Percentiles rank a stretch among this genome's conserved stretches.
Conservation (phyloP, 768 basidiomycete genomes). For the Serendipita vermifera region DNA sequence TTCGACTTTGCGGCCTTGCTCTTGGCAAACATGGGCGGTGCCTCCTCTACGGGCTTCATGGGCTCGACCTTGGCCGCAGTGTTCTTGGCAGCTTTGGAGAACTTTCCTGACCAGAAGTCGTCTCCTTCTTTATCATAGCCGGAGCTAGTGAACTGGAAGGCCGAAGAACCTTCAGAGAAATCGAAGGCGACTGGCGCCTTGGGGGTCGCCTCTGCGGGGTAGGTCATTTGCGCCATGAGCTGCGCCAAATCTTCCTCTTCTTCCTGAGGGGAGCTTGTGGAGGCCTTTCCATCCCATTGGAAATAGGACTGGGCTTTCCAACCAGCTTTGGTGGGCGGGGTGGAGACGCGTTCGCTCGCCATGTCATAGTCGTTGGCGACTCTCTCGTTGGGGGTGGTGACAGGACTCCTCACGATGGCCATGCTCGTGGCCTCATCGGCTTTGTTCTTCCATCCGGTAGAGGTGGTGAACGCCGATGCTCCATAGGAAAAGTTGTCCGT, state of each 20-base stretch:
- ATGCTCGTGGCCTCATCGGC: not conserved
- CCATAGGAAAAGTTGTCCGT: not conserved
- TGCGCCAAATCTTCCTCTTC: conserved; percentile 1
- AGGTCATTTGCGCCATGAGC: conserved; percentile 5
- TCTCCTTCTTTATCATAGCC: too few relatives aligned
- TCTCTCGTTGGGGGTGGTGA: not conserved
- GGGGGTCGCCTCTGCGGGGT: conserved; percentile 3
- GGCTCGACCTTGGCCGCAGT: too few relatives aligned
- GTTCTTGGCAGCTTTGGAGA: too few relatives aligned
- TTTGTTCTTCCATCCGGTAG: not conserved
- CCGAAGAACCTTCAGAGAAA: too few relatives aligned
- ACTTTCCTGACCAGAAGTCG: too few relatives aligned
- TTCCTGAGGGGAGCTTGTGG: not conserved
- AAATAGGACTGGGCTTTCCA: not conserved
- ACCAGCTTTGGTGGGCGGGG: not conserved
- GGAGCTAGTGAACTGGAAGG: too few relatives aligned
- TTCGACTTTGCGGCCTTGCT: too few relatives aligned
- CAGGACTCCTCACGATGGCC: too few relatives aligned
- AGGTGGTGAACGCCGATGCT: not conserved
- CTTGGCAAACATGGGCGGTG: too few relatives aligned
- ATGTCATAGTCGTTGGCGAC: not conserved
- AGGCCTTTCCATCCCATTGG: not conserved
- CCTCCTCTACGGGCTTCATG: too few relatives aligned
- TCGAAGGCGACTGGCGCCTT: not conserved
- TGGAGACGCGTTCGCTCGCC: not conserved